Percentiles rank a stretch among this genome's conserved stretches.
phyloP scores from a whole-genome alignment of 306 rosid species.

The Vigna reflexopilosa region DNA sequence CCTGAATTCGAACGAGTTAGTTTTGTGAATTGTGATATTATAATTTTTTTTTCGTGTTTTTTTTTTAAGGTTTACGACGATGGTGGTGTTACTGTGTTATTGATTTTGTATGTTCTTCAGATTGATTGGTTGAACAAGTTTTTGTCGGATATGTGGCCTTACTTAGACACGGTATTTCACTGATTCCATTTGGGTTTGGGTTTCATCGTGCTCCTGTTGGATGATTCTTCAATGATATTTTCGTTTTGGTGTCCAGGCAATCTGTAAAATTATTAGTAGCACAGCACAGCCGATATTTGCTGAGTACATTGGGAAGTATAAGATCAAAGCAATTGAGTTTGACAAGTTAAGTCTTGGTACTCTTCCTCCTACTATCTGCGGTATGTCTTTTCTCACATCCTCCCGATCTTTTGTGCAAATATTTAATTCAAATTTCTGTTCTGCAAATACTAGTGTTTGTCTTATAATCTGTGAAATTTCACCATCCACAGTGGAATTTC shows the following conservation, averaged over 20 bases:
- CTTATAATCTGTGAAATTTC: slow-evolving; percentile 13
- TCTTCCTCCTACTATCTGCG: slow-evolving; percentile 77
- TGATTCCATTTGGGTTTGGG: neutral
- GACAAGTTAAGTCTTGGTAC: slow-evolving; percentile 78
- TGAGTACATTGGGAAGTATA: slow-evolving; percentile 75
- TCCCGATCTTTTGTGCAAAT: neutral
- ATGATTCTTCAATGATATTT: slow-evolving; percentile 37
- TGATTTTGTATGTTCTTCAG: slow-evolving; percentile 56
- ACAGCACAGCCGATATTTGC: slow-evolving; percentile 64
- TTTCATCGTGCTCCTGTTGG: neutral
- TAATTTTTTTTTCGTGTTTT: neutral
- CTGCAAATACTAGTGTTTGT: neutral
- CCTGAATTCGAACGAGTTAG: slow-evolving; percentile 91
- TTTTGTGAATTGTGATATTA: slow-evolving; percentile 26
- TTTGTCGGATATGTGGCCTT: slow-evolving; percentile 81
- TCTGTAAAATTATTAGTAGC: slow-evolving; percentile 65
- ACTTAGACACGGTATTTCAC: slow-evolving; percentile 71
- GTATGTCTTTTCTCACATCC: slow-evolving; percentile 51
- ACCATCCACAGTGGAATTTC: neutral
- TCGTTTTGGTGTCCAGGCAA: slow-evolving; percentile 60
- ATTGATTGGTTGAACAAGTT: slow-evolving; percentile 89
- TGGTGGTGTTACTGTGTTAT: slow-evolving; percentile 24
- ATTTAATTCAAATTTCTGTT: neutral
- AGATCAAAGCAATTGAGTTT: slow-evolving; percentile 72
- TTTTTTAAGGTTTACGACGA: neutral